Evolutionary conservation across 2,329 filamentous ascomycete species (phyloP), one percentile per base, ranked within the genome.

Genomic region (Neopestalotiopsis rosae): DNA sequence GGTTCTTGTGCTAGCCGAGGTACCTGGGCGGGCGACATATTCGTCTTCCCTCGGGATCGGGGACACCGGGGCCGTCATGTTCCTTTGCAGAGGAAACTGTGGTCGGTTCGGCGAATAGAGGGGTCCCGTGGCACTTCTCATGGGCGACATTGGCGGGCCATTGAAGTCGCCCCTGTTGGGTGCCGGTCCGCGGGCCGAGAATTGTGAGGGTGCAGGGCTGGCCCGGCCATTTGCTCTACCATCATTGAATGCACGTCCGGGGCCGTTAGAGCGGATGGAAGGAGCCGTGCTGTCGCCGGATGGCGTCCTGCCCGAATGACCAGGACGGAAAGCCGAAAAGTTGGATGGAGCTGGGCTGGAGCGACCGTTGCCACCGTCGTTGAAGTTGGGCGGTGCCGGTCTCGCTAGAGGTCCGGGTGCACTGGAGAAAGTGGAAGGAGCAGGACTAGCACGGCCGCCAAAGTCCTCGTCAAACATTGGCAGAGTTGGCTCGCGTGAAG

Each of bases 41-140:
- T 78, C 78, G 30, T 74, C 74, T 56, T 76, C 74, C 17, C 73
- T 72, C 52, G 45, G 45, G 73, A 75, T 74, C 34, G 75, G 72
- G 14, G 80, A 78, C 67, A 81, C 73, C 4, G 83, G 82, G 4
- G 81, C 82, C 28, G 84, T 86, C 80, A 86, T 81, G 67, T 82
- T 85, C 65, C 85, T 80, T 71, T 81, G 80, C 1, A 82, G 82
- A 34, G 80, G 74, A 14, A 79, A 78, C 13, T 77, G 79, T 52
- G 77, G 78, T 45, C 76, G 79, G 32, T 79, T 74, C 6, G 71
- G 72, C 10, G 75, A 73, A 32, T 79, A 76, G 14, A 80, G 71
- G 4, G 80, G 80, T 1, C 79, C 79, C 14, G 84, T 85, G 34
- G 79, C 78, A 67, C 82, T 86, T 42, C 84, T 80, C 66, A 73